Conservation (phyloP, 192 early-diverging fungal species). For the Coemansia biformis region DNA sequence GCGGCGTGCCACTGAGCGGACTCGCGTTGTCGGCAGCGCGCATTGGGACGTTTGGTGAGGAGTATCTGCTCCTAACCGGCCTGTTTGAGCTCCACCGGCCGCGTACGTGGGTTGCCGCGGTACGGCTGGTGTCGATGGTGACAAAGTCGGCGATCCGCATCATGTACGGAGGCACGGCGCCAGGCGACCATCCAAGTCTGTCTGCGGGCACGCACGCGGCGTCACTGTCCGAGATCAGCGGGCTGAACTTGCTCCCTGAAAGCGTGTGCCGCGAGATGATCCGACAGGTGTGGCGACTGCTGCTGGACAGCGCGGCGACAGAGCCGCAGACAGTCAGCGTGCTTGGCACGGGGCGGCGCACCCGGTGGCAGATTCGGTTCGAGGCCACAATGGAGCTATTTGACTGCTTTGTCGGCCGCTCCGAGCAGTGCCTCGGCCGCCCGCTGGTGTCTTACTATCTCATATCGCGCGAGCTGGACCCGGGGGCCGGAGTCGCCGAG, state of each 20-base stretch:
- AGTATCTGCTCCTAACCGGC: slow-evolving; percentile 26
- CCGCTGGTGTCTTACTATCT: slow-evolving; percentile 46
- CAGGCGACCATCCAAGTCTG: slow-evolving; percentile 21
- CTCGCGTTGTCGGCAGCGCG: not conserved
- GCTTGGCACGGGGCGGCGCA: slow-evolving; percentile 37
- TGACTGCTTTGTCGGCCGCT: slow-evolving; percentile 44
- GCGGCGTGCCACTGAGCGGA: too few relatives aligned
- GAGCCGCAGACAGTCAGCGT: slow-evolving; percentile 32
- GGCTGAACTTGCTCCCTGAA: slow-evolving; percentile 36
- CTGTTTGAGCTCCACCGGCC: not conserved
- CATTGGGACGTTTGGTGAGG: slow-evolving; percentile 26
- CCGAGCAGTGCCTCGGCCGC: slow-evolving; percentile 30
- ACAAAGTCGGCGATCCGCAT: slow-evolving; percentile 41
- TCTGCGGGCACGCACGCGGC: slow-evolving; percentile 40
- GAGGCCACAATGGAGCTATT: slow-evolving; percentile 47
- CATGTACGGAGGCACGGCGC: slow-evolving; percentile 39
- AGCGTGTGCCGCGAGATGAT: slow-evolving; percentile 41
- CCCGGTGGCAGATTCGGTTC: slow-evolving; percentile 51
- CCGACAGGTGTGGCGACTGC: slow-evolving; percentile 42
- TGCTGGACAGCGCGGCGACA: slow-evolving; percentile 38
- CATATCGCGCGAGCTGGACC: slow-evolving; percentile 45
- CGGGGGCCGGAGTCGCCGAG: slow-evolving; percentile 39
- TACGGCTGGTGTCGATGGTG: slow-evolving; percentile 42
- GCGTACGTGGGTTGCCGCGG: slow-evolving; percentile 34
- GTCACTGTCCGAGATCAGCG: slow-evolving; percentile 43